These are phyloP conservation scores for Entelexis paramagnoliae DNA, from an alignment of 1,139 yeast genomes.

Conservation along the genomic window DNA sequence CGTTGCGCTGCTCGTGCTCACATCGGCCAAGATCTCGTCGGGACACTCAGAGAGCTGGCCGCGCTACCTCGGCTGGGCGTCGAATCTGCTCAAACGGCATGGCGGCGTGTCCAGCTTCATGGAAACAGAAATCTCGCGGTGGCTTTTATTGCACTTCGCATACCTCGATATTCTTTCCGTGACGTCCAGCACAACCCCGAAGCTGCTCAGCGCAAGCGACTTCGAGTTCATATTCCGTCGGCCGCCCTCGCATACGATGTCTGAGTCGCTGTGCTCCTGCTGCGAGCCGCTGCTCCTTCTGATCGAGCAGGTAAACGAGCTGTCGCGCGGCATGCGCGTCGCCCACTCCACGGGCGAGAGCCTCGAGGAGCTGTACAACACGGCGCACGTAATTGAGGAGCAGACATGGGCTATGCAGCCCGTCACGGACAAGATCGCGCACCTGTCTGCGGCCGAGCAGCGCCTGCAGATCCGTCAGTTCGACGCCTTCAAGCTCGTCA, in stretches of 20 bases:
- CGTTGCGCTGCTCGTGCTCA: conserved; percentile 55
- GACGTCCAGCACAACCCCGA: conserved; percentile 31
- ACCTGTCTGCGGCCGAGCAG: conserved; percentile 44
- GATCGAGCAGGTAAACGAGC: conserved; percentile 57
- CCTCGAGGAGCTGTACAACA: conserved; percentile 32
- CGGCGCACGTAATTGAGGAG: conserved; percentile 41
- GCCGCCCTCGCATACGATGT: conserved; percentile 18
- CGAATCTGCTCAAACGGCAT: conserved; percentile 38
- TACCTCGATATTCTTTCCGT: conserved; percentile 69
- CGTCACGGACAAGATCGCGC: conserved; percentile 40
- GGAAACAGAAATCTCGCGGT: conserved; percentile 50
- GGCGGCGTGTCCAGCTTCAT: conserved; percentile 49
- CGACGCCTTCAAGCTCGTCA: conserved; percentile 61
- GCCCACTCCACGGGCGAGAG: conserved; percentile 2
- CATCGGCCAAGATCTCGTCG: conserved; percentile 64
- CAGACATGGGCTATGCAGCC: conserved; percentile 48
- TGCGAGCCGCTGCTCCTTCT: conserved; percentile 55
- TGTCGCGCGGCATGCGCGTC: conserved; percentile 41
- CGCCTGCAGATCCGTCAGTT: conserved; percentile 61
- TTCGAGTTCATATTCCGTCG: conserved; percentile 37
- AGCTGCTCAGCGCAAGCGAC: conserved; percentile 29
- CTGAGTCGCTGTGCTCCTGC: conserved; percentile 65
- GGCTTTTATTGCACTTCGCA: conserved; percentile 72
- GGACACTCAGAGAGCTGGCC: conserved; percentile 70
- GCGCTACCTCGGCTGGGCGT: conserved; percentile 50